Percentiles rank a stretch among this genome's conserved stretches.
Conservation (phyloP, 805 yeast species). For the Candida dendrica region DNA sequence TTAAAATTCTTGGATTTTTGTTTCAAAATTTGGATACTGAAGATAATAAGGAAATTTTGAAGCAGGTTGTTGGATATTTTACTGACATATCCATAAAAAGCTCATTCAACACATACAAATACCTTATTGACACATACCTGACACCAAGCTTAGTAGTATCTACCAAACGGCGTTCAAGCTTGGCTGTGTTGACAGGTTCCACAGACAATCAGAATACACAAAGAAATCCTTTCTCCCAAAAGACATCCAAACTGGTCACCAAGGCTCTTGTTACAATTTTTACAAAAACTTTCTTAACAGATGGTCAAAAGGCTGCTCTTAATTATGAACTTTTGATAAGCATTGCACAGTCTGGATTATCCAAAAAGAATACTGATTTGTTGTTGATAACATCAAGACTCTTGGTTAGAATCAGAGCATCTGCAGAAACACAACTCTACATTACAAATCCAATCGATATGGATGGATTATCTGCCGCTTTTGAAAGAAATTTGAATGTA, state of each 20-base stretch:
- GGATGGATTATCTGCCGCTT: conserved; percentile 56
- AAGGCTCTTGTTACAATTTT: conserved; percentile 21
- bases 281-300: conserved; percentile 14
- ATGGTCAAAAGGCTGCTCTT: conserved; percentile 22
- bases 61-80: conserved; percentile 21
- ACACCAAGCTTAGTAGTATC: conserved; percentile 13
- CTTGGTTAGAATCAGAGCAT: conserved; percentile 46
- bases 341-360: conserved; percentile 30
- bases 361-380: conserved; percentile 26
- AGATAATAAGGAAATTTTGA: conserved; percentile 22
- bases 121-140: conserved; percentile 18
- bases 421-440: conserved; percentile 36
- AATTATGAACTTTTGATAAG: conserved; percentile 19
- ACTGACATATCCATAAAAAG: conserved; percentile 12
- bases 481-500: conserved; percentile 39
- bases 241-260: conserved; percentile 11
- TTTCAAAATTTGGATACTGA: conserved; percentile 12
- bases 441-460: conserved; percentile 51
- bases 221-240: conserved; percentile 3
- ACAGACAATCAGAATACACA: background rate
- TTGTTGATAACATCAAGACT: conserved; percentile 44
- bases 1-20: conserved; percentile 8
- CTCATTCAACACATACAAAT: conserved; percentile 8
- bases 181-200: conserved; percentile 15
- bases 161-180: conserved; percentile 19